A percentile compares a stretch with the other conserved stretches of the same genome.
Conservation (phyloP, 176 grass and related monocot genomes). For the Cenchrus americanus region DNA sequence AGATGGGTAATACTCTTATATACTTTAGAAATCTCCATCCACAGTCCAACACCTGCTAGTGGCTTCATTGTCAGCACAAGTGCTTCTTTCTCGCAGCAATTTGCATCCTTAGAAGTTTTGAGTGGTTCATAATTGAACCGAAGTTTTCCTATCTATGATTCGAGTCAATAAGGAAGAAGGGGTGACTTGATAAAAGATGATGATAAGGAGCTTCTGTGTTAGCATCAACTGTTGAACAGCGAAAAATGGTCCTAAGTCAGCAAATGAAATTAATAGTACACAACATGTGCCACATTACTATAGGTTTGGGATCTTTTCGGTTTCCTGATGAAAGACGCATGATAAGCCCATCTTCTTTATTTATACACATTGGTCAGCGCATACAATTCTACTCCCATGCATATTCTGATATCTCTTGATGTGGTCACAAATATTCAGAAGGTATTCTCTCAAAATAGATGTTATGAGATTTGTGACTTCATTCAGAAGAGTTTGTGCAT, state of each 20-base stretch:
- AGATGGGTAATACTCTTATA: background rate
- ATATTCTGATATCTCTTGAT: background rate
- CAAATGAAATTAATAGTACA: background rate
- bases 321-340: background rate
- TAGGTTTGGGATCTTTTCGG: background rate
- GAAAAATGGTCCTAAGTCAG: background rate
- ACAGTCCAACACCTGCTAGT: background rate
- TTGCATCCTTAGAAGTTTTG: background rate
- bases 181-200: background rate
- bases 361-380: background rate
- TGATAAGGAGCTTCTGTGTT: background rate
- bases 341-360: background rate
- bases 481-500: background rate
- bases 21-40: background rate
- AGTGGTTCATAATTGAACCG: background rate
- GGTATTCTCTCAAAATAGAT: background rate
- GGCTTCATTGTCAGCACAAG: background rate
- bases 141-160: background rate
- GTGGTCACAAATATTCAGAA: background rate
- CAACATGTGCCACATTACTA: background rate
- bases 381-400: background rate
- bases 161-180: background rate
- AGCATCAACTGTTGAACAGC: background rate
- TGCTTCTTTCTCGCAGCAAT: background rate
- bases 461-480: background rate